Evolutionary conservation across 2,329 filamentous ascomycete species (phyloP).

Genomic region (Phialophora verrucosa): DNA sequence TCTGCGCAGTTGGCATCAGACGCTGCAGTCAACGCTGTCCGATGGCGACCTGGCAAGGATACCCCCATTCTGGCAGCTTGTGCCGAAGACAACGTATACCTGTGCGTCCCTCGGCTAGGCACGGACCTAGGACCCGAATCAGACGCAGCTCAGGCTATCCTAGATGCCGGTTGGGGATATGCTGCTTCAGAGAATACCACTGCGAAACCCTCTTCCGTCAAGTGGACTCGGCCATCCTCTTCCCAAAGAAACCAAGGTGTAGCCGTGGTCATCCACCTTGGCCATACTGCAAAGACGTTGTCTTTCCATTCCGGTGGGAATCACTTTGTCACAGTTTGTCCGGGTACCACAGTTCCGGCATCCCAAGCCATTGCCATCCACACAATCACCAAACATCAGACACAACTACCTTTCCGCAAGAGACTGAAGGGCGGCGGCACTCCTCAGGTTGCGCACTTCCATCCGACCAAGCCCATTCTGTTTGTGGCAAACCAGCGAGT

Average conservation of each 20-base stretch:
- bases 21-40: slow-evolving; percentile 81
- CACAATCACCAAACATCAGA: slow-evolving; percentile 91
- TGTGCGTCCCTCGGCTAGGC: slow-evolving; percentile 73
- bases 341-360: slow-evolving; percentile 58
- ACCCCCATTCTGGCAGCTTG: slow-evolving; percentile 81
- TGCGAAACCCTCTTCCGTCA: slow-evolving; percentile 66
- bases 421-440: slow-evolving; percentile 71
- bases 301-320: slow-evolving; percentile 94
- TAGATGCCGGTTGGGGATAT: slow-evolving; percentile 93
- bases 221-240: slow-evolving; percentile 79
- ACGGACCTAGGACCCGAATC: slow-evolving; percentile 45
- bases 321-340: slow-evolving; percentile 90
- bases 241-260: slow-evolving; percentile 77
- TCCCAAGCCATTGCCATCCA: slow-evolving; percentile 83
- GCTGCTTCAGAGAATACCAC: slow-evolving; percentile 62
- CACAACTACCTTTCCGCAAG: slow-evolving; percentile 88
- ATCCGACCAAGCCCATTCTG: slow-evolving; percentile 88
- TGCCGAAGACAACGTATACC: slow-evolving; percentile 81
- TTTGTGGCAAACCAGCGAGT: slow-evolving; percentile 95
- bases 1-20: slow-evolving; percentile 73
- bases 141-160: slow-evolving; percentile 72
- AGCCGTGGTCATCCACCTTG: slow-evolving; percentile 78
- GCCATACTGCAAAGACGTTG: slow-evolving; percentile 81
- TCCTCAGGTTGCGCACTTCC: slow-evolving; percentile 89
- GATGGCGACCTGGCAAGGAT: slow-evolving; percentile 86